Percentiles rank a stretch among this genome's conserved stretches.
These are phyloP conservation scores for Beauveria varroae DNA, from an alignment of 2,329 filamentous ascomycete genomes.

Conservation along the genomic window DNA sequence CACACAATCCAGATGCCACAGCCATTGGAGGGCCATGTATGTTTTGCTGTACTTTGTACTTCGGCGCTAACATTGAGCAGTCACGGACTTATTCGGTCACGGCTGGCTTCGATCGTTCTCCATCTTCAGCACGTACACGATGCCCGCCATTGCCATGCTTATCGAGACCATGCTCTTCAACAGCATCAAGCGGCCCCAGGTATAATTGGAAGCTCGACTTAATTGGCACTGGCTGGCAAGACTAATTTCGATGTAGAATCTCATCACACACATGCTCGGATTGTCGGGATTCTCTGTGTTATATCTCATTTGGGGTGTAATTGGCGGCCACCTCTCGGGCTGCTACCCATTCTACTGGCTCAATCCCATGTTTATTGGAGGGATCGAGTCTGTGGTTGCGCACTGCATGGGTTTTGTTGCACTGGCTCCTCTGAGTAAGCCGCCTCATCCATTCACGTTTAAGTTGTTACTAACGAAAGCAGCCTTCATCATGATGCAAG, in stretches of 20 bases:
- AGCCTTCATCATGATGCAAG: constrained; percentile 44
- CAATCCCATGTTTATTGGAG: constrained; percentile 35
- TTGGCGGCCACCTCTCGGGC: constrained; percentile 39
- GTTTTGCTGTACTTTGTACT: not conserved
- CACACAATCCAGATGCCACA: constrained; percentile 18
- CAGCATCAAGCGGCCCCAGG: constrained; percentile 44
- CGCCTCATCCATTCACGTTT: not conserved
- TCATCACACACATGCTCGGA: constrained; percentile 35
- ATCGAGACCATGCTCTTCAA: constrained; percentile 43
- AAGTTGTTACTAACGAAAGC: not conserved
- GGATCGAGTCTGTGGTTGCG: constrained; percentile 35
- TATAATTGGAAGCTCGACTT: constrained; percentile 21
- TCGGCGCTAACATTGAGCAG: constrained; percentile 20
- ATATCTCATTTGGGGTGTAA: constrained; percentile 43
- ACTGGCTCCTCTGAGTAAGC: constrained; percentile 38
- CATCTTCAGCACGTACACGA: constrained; percentile 38
- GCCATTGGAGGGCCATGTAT: constrained; percentile 13
- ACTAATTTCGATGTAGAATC: constrained; percentile 27
- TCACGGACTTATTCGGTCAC: constrained; percentile 40
- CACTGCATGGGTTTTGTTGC: constrained; percentile 38
- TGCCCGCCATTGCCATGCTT: constrained; percentile 35
- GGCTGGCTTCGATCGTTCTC: constrained; percentile 40
- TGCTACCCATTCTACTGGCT: constrained; percentile 45
- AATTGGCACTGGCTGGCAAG: not conserved
- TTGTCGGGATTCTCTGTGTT: constrained; percentile 31